Percentiles rank a stretch among this genome's conserved stretches.
These are phyloP conservation scores for Trifolium subterraneum DNA, from an alignment of 306 rosid genomes.

Conservation along the genomic window DNA sequence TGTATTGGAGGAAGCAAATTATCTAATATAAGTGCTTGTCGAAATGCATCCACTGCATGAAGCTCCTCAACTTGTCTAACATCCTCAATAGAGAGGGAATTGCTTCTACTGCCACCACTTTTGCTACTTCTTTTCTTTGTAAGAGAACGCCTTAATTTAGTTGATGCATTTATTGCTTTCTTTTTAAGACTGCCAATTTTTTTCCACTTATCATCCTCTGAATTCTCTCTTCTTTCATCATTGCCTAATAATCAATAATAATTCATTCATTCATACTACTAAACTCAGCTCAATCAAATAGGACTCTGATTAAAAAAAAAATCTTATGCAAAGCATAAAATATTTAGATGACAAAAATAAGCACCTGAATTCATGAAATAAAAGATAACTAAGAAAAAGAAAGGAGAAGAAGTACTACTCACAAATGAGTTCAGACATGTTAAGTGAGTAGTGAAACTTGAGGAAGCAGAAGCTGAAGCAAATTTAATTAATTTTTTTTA, in stretches of 20 bases:
- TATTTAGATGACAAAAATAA: background rate
- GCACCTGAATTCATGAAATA: background rate
- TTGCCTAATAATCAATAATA: slow-evolving; percentile 49
- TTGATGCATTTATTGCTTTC: slow-evolving; percentile 78
- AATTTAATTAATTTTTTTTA: background rate
- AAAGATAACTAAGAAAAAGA: background rate
- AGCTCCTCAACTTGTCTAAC: slow-evolving; percentile 75
- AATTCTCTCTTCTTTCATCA: slow-evolving; percentile 67
- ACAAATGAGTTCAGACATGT: slow-evolving; percentile 79
- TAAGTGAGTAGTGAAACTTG: slow-evolving; percentile 14
- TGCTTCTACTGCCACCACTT: slow-evolving; percentile 35
- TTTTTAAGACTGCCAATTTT: slow-evolving; percentile 70
- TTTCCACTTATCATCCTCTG: slow-evolving; percentile 73
- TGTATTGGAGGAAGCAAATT: slow-evolving; percentile 67
- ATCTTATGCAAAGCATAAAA: slow-evolving; percentile 5
- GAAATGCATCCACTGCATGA: slow-evolving; percentile 74
- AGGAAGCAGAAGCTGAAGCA: background rate
- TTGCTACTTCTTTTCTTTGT: slow-evolving; percentile 62
- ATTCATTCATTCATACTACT: slow-evolving; percentile 13
- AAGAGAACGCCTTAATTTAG: slow-evolving; percentile 75
- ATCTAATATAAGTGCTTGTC: slow-evolving; percentile 62
- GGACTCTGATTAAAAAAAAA: background rate
- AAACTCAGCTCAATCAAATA: background rate
- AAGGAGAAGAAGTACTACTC: slow-evolving; percentile 48
- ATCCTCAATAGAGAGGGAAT: slow-evolving; percentile 78